Evolutionary conservation across 768 basidiomycete genomes (phyloP), one percentile per base, ranked within the genome.

Genomic region (Daedalea quercina): DNA sequence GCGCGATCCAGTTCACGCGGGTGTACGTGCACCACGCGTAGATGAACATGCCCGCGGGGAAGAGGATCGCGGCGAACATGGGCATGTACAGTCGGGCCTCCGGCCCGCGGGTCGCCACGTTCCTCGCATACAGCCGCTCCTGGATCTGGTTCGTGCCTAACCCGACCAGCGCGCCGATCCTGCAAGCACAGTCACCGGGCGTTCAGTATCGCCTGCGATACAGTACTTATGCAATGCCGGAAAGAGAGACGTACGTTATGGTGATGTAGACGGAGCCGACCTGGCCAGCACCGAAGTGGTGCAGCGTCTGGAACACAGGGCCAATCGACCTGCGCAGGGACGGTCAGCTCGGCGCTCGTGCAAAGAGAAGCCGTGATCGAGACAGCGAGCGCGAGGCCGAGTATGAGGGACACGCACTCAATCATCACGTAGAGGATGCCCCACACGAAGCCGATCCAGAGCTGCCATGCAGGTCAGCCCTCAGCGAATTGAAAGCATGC

Each of bases 381-480:
- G 52, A 25, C 12, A 37, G 9, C 43, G 47, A 19, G 31, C 31
- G 31, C n/a, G n/a, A n/a, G n/a, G n/a, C n/a, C n/a, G n/a, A n/a
- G n/a, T n/a, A n/a, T n/a, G n/a, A n/a, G n/a, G n/a, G n/a, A n/a
- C n/a, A 51, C 58, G 42, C 59, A 84, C 81, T 80, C 79, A 25
- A 87, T 72, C 62, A 90, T 69, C 50, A 80, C 82, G 60, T 79
- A 92, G 20, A 84, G 65, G 4, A 89, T 78, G 0, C 89, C 89
- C 88, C 89, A 92, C 0, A 78, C 76, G 54, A 91, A 81, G 48
- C 82, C 81, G 26, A 82, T 68, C 85, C 84, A 85, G n/a, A 85
- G 62, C 83, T 87, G 65, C 6, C 11, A 23, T 22, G 31, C 2
- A 33, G 24, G 20, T n/a, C n/a, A 47, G 37, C 19, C 15, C 7